These are phyloP conservation scores for Zymoseptoria tritici DNA, from an alignment of 2,329 filamentous ascomycete genomes.

Conservation along the genomic window DNA sequence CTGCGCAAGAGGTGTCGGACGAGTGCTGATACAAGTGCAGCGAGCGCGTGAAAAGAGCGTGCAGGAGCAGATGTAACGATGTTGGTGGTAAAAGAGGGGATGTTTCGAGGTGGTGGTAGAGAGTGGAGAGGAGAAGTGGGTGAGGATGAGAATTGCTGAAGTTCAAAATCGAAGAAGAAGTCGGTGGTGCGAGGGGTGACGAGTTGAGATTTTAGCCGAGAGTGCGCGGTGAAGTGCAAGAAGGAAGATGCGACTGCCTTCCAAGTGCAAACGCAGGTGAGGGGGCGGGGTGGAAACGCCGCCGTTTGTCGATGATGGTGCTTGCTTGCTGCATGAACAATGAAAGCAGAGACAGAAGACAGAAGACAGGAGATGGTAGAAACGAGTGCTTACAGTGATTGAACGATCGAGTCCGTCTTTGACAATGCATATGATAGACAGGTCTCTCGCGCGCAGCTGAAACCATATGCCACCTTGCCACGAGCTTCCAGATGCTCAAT, in stretches of 20 bases:
- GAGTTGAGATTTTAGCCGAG: not conserved
- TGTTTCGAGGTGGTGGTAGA: not conserved
- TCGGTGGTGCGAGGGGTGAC: not conserved
- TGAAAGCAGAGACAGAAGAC: not conserved
- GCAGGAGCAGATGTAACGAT: not conserved
- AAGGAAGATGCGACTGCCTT: not conserved
- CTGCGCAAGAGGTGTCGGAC: not conserved
- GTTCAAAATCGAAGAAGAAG: not conserved
- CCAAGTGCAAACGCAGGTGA: not conserved
- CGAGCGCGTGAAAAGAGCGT: not conserved
- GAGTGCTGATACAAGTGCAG: not conserved
- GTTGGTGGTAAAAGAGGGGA: not conserved
- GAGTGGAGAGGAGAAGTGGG: not conserved
- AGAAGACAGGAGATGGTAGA: not conserved
- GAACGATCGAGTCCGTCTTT: not conserved
- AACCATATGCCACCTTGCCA: not conserved
- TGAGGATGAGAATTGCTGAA: not conserved
- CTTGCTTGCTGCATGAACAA: slow-evolving; percentile 3
- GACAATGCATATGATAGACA: not conserved
- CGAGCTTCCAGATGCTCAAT: not conserved
- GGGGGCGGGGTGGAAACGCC: slow-evolving; percentile 5
- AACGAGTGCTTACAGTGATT: not conserved
- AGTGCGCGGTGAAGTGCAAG: not conserved
- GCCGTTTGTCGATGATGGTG: slow-evolving; percentile 5
- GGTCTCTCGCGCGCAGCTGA: not conserved